These are phyloP conservation scores for Citrus hindsii DNA, from an alignment of 345 rosid species.

Conservation along the genomic window DNA sequence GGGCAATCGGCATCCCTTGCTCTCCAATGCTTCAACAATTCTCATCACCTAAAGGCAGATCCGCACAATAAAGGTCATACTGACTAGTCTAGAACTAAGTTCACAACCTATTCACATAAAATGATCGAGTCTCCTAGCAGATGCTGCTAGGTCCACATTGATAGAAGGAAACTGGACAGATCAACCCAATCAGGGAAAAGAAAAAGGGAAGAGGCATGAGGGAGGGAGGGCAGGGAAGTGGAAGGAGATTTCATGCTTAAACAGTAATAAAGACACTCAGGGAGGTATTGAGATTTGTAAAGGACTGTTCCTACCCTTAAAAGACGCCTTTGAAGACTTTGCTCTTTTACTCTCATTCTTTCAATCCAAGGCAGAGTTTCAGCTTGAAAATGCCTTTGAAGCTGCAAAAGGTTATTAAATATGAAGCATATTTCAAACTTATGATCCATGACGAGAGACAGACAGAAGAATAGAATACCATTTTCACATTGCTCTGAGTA, in stretches of 20 bases:
- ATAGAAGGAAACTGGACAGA: neutral
- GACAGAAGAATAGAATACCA: constrained; percentile 39
- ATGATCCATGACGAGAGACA: neutral
- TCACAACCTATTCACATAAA: neutral
- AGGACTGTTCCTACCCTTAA: constrained; percentile 53
- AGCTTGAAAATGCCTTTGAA: constrained; percentile 97
- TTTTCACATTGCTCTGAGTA: constrained; percentile 89
- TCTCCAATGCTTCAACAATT: constrained; percentile 85
- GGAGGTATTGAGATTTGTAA: neutral
- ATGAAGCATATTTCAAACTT: constrained; percentile 12
- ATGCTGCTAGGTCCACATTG: neutral
- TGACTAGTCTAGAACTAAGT: neutral
- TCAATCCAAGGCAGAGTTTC: constrained; percentile 87
- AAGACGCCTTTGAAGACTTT: constrained; percentile 90
- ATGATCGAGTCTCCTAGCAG: neutral
- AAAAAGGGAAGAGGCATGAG: neutral
- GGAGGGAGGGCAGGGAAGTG: neutral
- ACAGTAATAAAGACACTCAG: neutral
- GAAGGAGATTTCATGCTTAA: neutral
- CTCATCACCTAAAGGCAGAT: constrained; percentile 66
- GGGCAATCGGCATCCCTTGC: constrained; percentile 84
- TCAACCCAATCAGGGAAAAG: neutral
- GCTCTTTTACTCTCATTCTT: constrained; percentile 90
- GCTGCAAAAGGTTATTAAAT: constrained; percentile 41
- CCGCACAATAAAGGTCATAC: constrained; percentile 8